Base-by-base conservation (phyloP, 331 rosid species). In the Spiraea crenata region DNA sequence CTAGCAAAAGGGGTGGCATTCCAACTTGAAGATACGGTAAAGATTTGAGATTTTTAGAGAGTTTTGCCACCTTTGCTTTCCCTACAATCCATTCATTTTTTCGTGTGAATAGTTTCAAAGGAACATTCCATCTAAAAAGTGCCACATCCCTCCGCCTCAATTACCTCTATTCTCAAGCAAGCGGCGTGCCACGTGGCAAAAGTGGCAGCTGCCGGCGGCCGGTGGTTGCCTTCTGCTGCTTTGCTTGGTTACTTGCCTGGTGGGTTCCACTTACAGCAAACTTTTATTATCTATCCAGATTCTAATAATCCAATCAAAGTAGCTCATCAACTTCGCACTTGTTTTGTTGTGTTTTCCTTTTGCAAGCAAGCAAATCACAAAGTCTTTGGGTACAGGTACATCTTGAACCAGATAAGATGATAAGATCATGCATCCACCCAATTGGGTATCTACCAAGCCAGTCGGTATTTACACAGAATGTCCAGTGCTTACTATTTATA, bases 1-100 rank as follows among this genome's bases (percentile, higher is more conserved):
- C 50, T 42, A 17, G 51, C 68, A n/a, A 41, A 63, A 44, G 2
- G 45, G 57, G 57, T 9, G 57, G 45, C 65, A 57, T 34, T 57
- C 31, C 65, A 11, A 41, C 64, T 44, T 57, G 45, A 70, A 25
- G 74, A 70, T 57, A 70, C 45, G 74, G 57, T 45, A 70, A 69
- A 19, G 68, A 71, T 71, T 6, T 12, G 50, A 37, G 34, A 0
- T 10, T 19, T 45, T 37, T 42, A 25, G 31, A 25, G 31, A 25
- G 31, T 25, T 25, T 2, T 25, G 31, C 31, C 31, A 25, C 34
- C 76, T 61, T 72, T 49, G 69, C 76, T 72, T 72, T 60, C 34
- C 76, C 42, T n/a, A 49, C 60, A 38, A 8, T 72, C 37, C 61
- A 58, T 9, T 45, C 31, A 17, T 41, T 15, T 51, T 61, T 38